Conservation (phyloP, 1,284 basidiomycete species). For the Pseudozyma thailandica region DNA sequence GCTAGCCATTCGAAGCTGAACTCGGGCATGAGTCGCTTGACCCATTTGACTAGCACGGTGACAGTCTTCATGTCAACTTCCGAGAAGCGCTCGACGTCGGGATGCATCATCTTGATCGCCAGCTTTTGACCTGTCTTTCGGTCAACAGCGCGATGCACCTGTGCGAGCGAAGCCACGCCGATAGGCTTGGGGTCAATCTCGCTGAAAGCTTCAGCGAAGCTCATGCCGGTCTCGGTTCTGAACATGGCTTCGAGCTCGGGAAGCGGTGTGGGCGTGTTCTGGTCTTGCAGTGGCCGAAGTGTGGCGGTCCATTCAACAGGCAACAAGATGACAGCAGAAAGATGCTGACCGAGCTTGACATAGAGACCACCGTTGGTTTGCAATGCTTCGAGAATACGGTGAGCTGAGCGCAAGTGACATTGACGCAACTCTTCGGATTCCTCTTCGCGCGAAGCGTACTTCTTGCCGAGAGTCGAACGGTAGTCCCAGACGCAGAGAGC, state of each 20-base stretch:
- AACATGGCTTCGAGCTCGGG: constrained; percentile 66
- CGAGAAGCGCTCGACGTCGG: constrained; percentile 90
- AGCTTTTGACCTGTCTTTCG: constrained; percentile 72
- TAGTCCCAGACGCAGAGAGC: constrained; percentile 67
- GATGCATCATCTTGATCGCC: constrained; percentile 98
- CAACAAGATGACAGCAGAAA: constrained; percentile 77
- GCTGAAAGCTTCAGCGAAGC: constrained; percentile 69
- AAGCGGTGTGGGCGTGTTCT: constrained; percentile 65
- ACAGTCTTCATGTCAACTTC: constrained; percentile 79
- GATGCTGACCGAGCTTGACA: constrained; percentile 78
- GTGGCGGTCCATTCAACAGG: constrained; percentile 78
- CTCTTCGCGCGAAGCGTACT: constrained; percentile 46
- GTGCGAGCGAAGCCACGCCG: constrained; percentile 90
- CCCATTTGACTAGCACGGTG: constrained; percentile 75
- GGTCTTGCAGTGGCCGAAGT: constrained; percentile 73
- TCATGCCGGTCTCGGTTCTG: constrained; percentile 62
- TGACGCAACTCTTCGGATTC: constrained; percentile 57
- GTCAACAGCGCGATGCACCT: constrained; percentile 88
- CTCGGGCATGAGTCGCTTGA: constrained; percentile 82
- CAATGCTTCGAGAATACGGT: constrained; percentile 60
- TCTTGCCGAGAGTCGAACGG: constrained; percentile 57
- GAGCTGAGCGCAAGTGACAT: constrained; percentile 66
- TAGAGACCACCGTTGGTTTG: constrained; percentile 86
- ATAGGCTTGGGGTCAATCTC: constrained; percentile 90
- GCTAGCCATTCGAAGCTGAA: constrained; percentile 75